Evolutionary conservation across 768 basidiomycete genomes (phyloP).

Genomic region (Lenzites betulinus): DNA sequence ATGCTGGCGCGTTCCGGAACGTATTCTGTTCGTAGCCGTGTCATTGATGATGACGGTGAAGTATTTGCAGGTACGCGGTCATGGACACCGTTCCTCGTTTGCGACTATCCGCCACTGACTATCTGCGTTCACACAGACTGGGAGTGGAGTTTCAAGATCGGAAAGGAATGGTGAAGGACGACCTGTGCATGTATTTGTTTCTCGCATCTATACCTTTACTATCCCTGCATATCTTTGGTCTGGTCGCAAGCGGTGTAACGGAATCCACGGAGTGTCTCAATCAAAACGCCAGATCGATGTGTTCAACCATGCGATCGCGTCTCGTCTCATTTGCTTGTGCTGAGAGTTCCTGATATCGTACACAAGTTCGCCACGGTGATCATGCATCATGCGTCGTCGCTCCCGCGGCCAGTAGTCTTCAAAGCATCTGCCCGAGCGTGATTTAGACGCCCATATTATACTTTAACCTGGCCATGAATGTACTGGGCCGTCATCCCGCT

Average conservation of each 20-base stretch:
- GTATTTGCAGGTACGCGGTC: constrained; percentile 69
- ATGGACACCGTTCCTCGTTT: background rate
- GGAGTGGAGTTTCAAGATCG: constrained; percentile 69
- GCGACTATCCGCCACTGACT: background rate
- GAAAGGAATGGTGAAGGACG: constrained; percentile 74
- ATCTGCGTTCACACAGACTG: background rate
- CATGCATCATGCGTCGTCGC: too few species aligned
- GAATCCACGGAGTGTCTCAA: constrained; percentile 10
- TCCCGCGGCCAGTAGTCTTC: too few species aligned
- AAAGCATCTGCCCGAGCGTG: too few species aligned
- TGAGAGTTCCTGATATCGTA: background rate
- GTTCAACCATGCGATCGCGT: background rate
- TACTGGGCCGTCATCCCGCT: constrained; percentile 1
- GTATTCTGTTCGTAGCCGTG: constrained; percentile 78
- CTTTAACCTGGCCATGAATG: constrained; percentile 6
- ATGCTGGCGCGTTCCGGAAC: constrained; percentile 80
- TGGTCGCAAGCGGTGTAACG: constrained; percentile 19
- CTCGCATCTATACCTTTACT: constrained; percentile 23
- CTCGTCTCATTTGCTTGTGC: background rate
- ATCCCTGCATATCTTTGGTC: constrained; percentile 18
- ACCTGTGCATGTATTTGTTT: constrained; percentile 31
- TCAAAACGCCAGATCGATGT: background rate
- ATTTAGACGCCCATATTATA: background rate
- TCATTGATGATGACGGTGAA: constrained; percentile 84
- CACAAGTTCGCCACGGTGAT: too few species aligned